These are phyloP conservation scores for Mucor circinelloides DNA, from an alignment of 371 early-diverging fungal species.

Conservation along the genomic window DNA sequence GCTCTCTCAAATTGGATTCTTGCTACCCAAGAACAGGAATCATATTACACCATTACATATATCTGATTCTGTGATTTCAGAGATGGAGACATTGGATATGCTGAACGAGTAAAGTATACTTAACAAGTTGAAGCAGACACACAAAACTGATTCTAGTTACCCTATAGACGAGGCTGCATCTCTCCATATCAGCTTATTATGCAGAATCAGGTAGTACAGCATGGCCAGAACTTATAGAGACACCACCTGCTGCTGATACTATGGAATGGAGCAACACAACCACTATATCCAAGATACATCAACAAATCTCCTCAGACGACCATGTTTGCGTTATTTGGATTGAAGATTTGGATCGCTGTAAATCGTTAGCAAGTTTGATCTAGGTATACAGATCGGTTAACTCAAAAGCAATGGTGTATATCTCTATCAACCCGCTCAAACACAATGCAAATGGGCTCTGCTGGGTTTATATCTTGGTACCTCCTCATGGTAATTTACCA, in stretches of 20 bases:
- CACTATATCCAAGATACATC: conserved; percentile 33
- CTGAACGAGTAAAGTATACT: conserved; percentile 63
- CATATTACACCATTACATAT: conserved; percentile 65
- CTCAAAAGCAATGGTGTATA: conserved; percentile 48
- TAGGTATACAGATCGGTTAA: conserved; percentile 20
- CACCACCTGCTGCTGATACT: conserved; percentile 28
- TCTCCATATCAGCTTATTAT: conserved; percentile 66
- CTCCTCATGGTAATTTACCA: conserved; percentile 28
- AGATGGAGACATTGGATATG: conserved; percentile 68
- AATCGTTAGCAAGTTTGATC: conserved; percentile 36
- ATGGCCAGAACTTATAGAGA: conserved; percentile 60
- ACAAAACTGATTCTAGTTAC: not conserved
- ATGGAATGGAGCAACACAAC: conserved; percentile 16
- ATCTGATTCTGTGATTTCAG: conserved; percentile 61
- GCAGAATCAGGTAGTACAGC: conserved; percentile 54
- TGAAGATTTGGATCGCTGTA: conserved; percentile 52
- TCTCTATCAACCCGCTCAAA: conserved; percentile 63
- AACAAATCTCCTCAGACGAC: conserved; percentile 55
- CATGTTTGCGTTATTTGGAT: conserved; percentile 69
- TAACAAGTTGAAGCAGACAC: not conserved
- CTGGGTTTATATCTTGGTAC: conserved; percentile 55
- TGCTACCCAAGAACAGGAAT: conserved; percentile 56
- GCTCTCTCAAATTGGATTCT: conserved; percentile 68
- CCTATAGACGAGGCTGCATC: conserved; percentile 76
- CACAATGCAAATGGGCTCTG: conserved; percentile 56